Evolutionary conservation across 2,329 filamentous ascomycete species (phyloP).

Genomic region (Colletotrichum cuscutae): DNA sequence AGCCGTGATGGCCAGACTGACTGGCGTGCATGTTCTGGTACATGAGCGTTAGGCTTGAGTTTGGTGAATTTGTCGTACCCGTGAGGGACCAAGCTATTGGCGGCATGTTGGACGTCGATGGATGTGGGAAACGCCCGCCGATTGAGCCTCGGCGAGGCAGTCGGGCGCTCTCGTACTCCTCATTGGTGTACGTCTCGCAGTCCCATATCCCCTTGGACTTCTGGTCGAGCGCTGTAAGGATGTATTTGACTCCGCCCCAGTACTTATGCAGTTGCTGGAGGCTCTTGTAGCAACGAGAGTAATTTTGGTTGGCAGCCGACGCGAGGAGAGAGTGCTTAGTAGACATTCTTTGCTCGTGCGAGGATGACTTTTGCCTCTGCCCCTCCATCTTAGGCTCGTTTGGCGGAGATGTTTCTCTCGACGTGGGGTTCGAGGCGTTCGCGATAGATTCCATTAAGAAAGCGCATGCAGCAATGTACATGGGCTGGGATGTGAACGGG

Average conservation of each 20-base stretch:
- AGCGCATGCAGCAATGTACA: slow-evolving; percentile 90
- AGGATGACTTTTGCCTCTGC: slow-evolving; percentile 26
- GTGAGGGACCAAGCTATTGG: slow-evolving; percentile 88
- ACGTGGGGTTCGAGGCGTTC: slow-evolving; percentile 74
- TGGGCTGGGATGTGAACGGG: slow-evolving; percentile 89
- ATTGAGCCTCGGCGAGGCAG: slow-evolving; percentile 52
- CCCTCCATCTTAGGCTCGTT: slow-evolving; percentile 38
- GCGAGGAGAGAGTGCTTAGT: slow-evolving; percentile 80
- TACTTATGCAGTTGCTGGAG: slow-evolving; percentile 83
- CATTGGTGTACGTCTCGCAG: slow-evolving; percentile 72
- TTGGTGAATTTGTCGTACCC: slow-evolving; percentile 86
- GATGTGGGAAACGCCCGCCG: slow-evolving; percentile 52
- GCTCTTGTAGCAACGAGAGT: slow-evolving; percentile 87
- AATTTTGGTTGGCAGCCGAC: slow-evolving; percentile 86
- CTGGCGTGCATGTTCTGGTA: slow-evolving; percentile 68
- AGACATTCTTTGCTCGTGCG: slow-evolving; percentile 51
- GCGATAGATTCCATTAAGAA: slow-evolving; percentile 86
- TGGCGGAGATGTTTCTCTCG: slow-evolving; percentile 66
- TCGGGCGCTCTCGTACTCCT: slow-evolving; percentile 82
- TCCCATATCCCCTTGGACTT: slow-evolving; percentile 90
- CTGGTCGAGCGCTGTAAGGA: slow-evolving; percentile 85
- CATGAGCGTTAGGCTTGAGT: slow-evolving; percentile 83
- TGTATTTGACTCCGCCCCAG: slow-evolving; percentile 89
- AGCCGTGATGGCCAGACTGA: slow-evolving; percentile 26
- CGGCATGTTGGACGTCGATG: slow-evolving; percentile 60